phyloP scores from a whole-genome alignment of 2,329 filamentous ascomycete genomes.

The Talaromyces sp. region DNA sequence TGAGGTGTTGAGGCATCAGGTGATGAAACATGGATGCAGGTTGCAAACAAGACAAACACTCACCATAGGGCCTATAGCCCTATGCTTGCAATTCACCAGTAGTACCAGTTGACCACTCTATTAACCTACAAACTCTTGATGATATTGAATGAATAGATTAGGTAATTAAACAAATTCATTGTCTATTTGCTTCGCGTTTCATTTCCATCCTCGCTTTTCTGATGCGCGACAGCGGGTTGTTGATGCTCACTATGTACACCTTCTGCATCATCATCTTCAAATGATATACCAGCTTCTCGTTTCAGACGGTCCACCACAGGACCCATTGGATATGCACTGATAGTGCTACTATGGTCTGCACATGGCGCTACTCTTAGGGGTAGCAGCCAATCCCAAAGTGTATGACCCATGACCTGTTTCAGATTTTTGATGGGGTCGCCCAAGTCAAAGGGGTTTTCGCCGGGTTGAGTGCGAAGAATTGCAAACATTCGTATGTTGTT shows the following conservation, averaged over 20 bases:
- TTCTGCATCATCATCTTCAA: not conserved
- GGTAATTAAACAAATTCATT: not conserved
- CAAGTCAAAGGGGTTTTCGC: slow-evolving; percentile 84
- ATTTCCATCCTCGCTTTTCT: not conserved
- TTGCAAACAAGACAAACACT: slow-evolving; percentile 12
- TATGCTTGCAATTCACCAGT: not conserved
- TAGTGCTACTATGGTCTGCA: slow-evolving; percentile 62
- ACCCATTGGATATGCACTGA: slow-evolving; percentile 68
- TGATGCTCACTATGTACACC: not conserved
- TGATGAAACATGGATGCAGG: not conserved
- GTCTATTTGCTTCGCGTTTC: not conserved
- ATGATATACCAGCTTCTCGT: slow-evolving; percentile 38
- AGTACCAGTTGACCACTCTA: not conserved
- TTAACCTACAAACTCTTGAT: not conserved
- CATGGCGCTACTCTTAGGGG: slow-evolving; percentile 75
- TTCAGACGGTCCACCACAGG: slow-evolving; percentile 59
- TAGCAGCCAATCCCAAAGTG: slow-evolving; percentile 72
- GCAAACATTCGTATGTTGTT: slow-evolving; percentile 69
- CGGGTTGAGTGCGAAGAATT: slow-evolving; percentile 68
- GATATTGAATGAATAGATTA: not conserved
- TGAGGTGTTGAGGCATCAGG: not conserved
- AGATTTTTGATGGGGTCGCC: slow-evolving; percentile 67
- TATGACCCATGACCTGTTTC: slow-evolving; percentile 74
- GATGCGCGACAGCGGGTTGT: not conserved
- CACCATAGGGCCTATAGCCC: not conserved